Evolutionary conservation across 2,329 filamentous ascomycete species (phyloP).

Genomic region (Colletotrichum endophyticum): DNA sequence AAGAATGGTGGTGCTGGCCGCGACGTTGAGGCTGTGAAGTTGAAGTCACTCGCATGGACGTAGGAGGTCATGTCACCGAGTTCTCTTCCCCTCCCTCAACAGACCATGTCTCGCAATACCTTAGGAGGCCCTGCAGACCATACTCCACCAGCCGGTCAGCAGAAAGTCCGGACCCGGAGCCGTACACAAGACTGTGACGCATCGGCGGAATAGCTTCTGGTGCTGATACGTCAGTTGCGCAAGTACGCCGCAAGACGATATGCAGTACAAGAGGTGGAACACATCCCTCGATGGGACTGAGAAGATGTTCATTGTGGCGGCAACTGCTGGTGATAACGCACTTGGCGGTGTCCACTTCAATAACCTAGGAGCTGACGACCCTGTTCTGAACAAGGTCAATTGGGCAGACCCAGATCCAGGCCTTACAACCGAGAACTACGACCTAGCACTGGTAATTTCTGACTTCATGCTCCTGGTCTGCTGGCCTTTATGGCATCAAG

Average conservation of each 20-base stretch:
- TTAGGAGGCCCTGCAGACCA: neutral
- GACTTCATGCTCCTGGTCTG: neutral
- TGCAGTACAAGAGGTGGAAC: neutral
- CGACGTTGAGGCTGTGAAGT: neutral
- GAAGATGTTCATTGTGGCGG: neutral
- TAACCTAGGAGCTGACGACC: neutral
- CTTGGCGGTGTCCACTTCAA: neutral
- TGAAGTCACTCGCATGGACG: neutral
- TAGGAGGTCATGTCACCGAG: neutral
- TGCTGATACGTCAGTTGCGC: neutral
- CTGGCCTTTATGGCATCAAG: neutral
- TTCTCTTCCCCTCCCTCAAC: neutral
- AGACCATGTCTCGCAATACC: neutral
- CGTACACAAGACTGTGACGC: neutral
- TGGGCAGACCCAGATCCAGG: neutral
- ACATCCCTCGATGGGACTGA: neutral
- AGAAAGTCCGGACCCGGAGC: neutral
- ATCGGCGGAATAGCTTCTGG: neutral
- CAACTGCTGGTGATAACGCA: neutral
- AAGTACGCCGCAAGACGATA: neutral
- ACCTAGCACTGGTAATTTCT: accelerated
- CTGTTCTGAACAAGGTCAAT: neutral
- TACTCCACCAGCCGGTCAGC: neutral
- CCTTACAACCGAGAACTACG: neutral
- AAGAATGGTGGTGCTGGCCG: neutral